Percentiles rank a stretch among this genome's conserved stretches.
phyloP scores from a whole-genome alignment of 768 basidiomycete genomes.

The Paxillus rubicundulus region DNA sequence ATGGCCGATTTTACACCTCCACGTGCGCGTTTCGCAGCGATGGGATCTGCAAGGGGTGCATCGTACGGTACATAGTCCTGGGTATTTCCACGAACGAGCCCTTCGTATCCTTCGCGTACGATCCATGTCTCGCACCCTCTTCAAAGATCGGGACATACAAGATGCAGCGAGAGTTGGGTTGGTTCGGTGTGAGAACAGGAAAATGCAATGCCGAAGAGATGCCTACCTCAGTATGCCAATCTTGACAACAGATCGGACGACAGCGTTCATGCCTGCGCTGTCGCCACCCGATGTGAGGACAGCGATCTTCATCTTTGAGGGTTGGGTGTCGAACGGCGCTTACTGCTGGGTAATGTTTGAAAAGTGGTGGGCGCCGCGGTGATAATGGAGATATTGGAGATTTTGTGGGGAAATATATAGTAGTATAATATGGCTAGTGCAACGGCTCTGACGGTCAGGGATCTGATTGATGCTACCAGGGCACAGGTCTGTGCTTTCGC shows the following conservation, averaged over 20 bases:
- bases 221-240: constrained; percentile 85
- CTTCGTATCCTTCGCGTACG: constrained; percentile 98
- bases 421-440: not conserved
- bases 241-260: constrained; percentile 91
- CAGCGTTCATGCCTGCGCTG: constrained; percentile 97
- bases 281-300: constrained; percentile 96
- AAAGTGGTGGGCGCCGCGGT: not conserved
- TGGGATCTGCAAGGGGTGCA: constrained; percentile 31
- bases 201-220: not conserved
- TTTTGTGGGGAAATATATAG: not conserved
- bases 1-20: constrained; percentile 38
- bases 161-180: not conserved
- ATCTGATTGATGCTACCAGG: not conserved
- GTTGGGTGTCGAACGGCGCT: not conserved
- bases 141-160: not conserved
- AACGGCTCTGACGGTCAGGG: not conserved
- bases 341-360: not conserved
- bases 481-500: not conserved
- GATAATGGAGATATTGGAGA: not conserved
- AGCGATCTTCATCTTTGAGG: constrained; percentile 74
- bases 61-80: constrained; percentile 29
- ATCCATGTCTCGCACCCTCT: constrained; percentile 97
- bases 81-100: constrained; percentile 85
- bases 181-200: not conserved
- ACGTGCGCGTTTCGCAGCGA: constrained; percentile 13